Evolutionary conservation across 192 early-diverging fungal species (phyloP).

Genomic region (Coemansia sp.): DNA sequence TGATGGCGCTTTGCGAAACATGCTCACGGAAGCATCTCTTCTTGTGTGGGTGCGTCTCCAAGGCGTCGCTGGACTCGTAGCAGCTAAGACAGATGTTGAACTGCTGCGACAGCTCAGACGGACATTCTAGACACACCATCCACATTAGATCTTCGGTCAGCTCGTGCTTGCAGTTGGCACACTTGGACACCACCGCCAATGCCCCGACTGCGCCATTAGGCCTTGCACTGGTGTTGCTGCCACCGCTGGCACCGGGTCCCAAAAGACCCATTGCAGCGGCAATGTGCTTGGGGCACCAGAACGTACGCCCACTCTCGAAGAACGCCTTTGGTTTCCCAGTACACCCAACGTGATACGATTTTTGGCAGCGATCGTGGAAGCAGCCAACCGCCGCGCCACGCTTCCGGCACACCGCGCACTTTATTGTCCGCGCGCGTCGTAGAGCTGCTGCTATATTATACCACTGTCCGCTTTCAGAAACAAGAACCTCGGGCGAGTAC

Average conservation of each 20-base stretch:
- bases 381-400: slow-evolving; percentile 86
- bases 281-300: slow-evolving; percentile 86
- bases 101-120: slow-evolving; percentile 17
- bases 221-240: not conserved
- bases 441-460: slow-evolving; percentile 82
- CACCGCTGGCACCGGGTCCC: not conserved
- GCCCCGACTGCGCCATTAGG: slow-evolving; percentile 2
- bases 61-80: slow-evolving; percentile 46
- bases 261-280: slow-evolving; percentile 1
- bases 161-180: slow-evolving; percentile 31
- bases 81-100: slow-evolving; percentile 48
- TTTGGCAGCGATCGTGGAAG: slow-evolving; percentile 79
- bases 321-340: slow-evolving; percentile 66
- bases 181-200: slow-evolving; percentile 36
- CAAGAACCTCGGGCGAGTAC: slow-evolving; percentile 82
- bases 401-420: slow-evolving; percentile 72
- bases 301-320: slow-evolving; percentile 79
- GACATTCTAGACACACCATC: slow-evolving; percentile 51
- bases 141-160: slow-evolving; percentile 45
- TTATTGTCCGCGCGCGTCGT: slow-evolving; percentile 68
- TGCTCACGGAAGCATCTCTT: slow-evolving; percentile 55
- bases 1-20: slow-evolving; percentile 2
- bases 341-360: slow-evolving; percentile 81
- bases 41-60: slow-evolving; percentile 53
- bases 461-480: slow-evolving; percentile 67